Conservation (phyloP, 1,284 basidiomycete species). For the Leucoagaricus sp. region DNA sequence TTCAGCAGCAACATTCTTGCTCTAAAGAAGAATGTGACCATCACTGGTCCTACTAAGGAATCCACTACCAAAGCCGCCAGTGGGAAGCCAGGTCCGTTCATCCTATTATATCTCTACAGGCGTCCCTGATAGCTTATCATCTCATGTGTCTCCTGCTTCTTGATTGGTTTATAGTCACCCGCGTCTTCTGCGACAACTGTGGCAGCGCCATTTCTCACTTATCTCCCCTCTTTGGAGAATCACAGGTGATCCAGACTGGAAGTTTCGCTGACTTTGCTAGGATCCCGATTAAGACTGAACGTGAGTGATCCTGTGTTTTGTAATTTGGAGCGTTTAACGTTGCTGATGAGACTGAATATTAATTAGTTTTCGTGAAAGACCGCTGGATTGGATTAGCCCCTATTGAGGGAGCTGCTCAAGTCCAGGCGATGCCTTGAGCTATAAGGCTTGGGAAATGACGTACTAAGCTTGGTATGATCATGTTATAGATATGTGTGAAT, state of each 20-base stretch:
- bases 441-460: no score
- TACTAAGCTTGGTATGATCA: no score
- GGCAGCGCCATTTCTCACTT: conserved; percentile 35
- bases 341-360: background rate
- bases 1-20: conserved; percentile 38
- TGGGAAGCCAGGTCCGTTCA: conserved; percentile 31
- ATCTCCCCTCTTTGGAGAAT: conserved; percentile 31
- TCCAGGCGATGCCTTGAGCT: conserved; percentile 19
- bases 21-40: conserved; percentile 29
- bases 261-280: conserved; percentile 31
- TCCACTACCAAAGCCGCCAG: conserved; percentile 28
- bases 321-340: background rate
- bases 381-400: conserved; percentile 29
- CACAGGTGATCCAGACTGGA: conserved; percentile 36
- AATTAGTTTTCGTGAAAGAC: conserved; percentile 38
- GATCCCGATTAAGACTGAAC: conserved; percentile 29
- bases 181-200: conserved; percentile 35
- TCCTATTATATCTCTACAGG: background rate
- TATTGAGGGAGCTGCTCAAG: conserved; percentile 27
- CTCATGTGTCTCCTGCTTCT: background rate
- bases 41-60: conserved; percentile 31
- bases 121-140: background rate
- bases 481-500: no score
- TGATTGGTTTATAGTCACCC: conserved; percentile 25
- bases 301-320: conserved; percentile 22